Conservation (phyloP, 2,329 filamentous ascomycete species). For the Penicillium sp. region DNA sequence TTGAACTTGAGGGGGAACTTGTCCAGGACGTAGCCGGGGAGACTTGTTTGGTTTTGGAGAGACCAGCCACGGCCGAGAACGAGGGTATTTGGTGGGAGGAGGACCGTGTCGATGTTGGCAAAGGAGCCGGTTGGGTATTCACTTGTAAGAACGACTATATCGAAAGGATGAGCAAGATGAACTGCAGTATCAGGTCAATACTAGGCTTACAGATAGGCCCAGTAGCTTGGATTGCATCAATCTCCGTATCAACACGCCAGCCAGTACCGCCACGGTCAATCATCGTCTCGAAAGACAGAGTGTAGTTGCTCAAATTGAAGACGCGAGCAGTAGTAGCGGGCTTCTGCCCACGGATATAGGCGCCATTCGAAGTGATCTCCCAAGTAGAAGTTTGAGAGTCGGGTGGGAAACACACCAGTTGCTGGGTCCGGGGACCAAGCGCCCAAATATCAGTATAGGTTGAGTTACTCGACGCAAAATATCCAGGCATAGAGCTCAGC, state of each 20-base stretch:
- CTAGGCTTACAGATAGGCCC: conserved; percentile 4
- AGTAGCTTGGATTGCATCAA: conserved; percentile 8
- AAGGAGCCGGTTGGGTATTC: not conserved
- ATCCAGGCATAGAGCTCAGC: not conserved
- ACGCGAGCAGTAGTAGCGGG: not conserved
- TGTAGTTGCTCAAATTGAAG: conserved; percentile 1
- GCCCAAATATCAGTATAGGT: not conserved
- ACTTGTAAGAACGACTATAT: not conserved
- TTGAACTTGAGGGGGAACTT: not conserved
- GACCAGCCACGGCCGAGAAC: not conserved
- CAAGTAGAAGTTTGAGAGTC: conserved; percentile 5
- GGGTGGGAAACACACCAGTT: not conserved
- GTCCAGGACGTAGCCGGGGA: not conserved
- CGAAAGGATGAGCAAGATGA: not conserved
- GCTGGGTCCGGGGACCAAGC: not conserved
- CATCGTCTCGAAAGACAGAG: conserved; percentile 2
- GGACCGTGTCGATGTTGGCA: not conserved
- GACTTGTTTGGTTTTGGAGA: not conserved
- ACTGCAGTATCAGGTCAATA: not conserved
- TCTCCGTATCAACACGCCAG: conserved; percentile 9
- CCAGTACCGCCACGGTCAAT: conserved; percentile 5
- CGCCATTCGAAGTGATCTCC: conserved; percentile 5
- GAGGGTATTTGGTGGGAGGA: not conserved
- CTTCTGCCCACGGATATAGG: conserved; percentile 6
- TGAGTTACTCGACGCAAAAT: not conserved